phyloP scores from a whole-genome alignment of 139 green algal genomes.

The Micractinium sp. region DNA sequence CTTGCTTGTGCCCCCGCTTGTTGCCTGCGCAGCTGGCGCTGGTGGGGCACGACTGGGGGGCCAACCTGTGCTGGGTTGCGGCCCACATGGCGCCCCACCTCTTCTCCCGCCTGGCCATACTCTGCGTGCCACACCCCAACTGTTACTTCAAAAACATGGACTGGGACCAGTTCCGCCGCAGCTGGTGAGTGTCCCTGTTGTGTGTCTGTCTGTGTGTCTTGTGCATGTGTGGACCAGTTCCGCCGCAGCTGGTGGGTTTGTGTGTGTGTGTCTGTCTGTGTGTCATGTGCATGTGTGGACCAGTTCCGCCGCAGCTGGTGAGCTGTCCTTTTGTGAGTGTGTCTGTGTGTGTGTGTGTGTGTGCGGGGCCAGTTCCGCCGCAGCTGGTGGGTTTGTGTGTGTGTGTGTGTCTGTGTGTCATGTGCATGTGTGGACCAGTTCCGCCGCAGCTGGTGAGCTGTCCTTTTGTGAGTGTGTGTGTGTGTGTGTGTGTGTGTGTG shows the following conservation, averaged over 20 bases:
- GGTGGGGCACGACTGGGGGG: slow-evolving; percentile 19
- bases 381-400: too few species aligned
- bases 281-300: too few species aligned
- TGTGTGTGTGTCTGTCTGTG: too few species aligned
- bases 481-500: too few species aligned
- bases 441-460: too few species aligned
- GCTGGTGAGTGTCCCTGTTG: not conserved
- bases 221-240: not conserved
- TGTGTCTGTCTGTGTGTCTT: not conserved
- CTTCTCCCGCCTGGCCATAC: slow-evolving; percentile 45
- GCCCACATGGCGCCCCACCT: slow-evolving; percentile 42
- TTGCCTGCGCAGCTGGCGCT: not conserved
- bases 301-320: not conserved
- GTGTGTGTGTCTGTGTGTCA: too few species aligned
- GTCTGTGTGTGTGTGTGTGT: too few species aligned
- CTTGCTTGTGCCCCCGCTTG: not conserved
- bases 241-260: too few species aligned
- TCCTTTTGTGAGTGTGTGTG: too few species aligned
- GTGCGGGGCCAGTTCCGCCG: too few species aligned
- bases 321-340: too few species aligned
- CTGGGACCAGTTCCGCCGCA: slow-evolving; percentile 23
- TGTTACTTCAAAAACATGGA: slow-evolving; percentile 11
- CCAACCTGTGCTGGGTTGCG: slow-evolving; percentile 47
- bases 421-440: too few species aligned
- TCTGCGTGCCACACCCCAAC: slow-evolving; percentile 44